Evolutionary conservation across 2,329 filamentous ascomycete genomes (phyloP).

Genomic region (Fonsecaea erecta): DNA sequence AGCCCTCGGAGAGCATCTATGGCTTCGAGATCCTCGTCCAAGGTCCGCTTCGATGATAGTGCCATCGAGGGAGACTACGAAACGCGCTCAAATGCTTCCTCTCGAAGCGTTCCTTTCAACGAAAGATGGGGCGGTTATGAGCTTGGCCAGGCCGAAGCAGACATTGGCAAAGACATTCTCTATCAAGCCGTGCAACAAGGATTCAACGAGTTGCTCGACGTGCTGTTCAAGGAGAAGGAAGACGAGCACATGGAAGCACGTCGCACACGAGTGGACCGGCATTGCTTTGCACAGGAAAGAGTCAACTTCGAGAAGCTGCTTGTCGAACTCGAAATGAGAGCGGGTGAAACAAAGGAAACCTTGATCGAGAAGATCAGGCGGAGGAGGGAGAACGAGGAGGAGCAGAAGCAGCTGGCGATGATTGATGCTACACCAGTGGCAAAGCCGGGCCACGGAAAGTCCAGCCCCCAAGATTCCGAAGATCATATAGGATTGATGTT

Average conservation of each 20-base stretch:
- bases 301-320: conserved; percentile 41
- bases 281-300: conserved; percentile 55
- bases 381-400: conserved; percentile 43
- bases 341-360: conserved; percentile 1
- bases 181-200: conserved; percentile 91
- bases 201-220: conserved; percentile 88
- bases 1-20: conserved; percentile 49
- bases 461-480: conserved; percentile 36
- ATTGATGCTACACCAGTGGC: conserved; percentile 38
- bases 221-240: conserved; percentile 81
- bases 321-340: conserved; percentile 15
- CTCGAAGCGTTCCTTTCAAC: conserved; percentile 66
- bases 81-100: conserved; percentile 73
- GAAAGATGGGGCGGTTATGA: conserved; percentile 79
- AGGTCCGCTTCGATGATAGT: conserved; percentile 76
- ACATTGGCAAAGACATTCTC: conserved; percentile 84
- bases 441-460: conserved; percentile 12
- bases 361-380: conserved; percentile 31
- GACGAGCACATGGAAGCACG: conserved; percentile 72
- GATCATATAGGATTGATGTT: conserved; percentile 29
- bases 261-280: conserved; percentile 65
- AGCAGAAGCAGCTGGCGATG: conserved; percentile 50
- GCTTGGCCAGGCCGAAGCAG: conserved; percentile 77
- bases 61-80: conserved; percentile 69
- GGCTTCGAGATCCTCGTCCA: conserved; percentile 75